Conservation (phyloP, 805 yeast species). For the Lachancea waltii region DNA sequence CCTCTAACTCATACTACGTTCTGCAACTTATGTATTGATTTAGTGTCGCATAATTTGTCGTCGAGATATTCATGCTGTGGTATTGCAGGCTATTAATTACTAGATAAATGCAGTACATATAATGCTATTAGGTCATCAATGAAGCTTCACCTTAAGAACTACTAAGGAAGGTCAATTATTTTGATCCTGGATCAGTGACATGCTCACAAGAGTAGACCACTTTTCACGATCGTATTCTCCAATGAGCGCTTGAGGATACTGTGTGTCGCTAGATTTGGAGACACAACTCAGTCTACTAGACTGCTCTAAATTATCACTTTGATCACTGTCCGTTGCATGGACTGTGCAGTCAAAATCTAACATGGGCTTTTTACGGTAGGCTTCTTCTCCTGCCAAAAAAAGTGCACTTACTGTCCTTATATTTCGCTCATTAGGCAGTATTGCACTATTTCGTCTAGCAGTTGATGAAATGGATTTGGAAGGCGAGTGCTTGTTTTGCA, state of each 20-base stretch:
- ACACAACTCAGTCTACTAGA: constrained; percentile 9
- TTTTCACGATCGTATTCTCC: constrained; percentile 34
- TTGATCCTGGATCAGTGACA: neutral
- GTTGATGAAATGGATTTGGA: constrained; percentile 23
- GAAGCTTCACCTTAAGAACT: too few species aligned
- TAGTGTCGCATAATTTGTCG: too few species aligned
- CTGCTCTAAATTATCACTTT: neutral
- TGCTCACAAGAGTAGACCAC: constrained; percentile 22
- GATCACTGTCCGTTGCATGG: neutral
- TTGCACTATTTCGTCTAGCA: constrained; percentile 9
- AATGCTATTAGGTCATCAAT: too few species aligned
- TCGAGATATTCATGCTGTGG: too few species aligned
- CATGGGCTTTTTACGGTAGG: neutral
- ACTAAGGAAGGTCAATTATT: neutral
- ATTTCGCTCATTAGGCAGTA: constrained; percentile 2
- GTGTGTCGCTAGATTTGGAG: constrained; percentile 14
- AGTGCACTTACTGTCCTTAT: constrained; percentile 7
- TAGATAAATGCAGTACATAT: too few species aligned
- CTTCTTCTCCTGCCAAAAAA: neutral
- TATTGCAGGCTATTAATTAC: too few species aligned
- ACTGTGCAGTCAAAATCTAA: neutral
- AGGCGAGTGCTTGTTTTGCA: constrained; percentile 31
- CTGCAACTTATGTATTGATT: too few species aligned
- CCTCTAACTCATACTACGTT: too few species aligned
- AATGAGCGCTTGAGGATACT: constrained; percentile 24